phyloP scores from a whole-genome alignment of 2,329 filamentous ascomycete species.

The Claviceps capensis region DNA sequence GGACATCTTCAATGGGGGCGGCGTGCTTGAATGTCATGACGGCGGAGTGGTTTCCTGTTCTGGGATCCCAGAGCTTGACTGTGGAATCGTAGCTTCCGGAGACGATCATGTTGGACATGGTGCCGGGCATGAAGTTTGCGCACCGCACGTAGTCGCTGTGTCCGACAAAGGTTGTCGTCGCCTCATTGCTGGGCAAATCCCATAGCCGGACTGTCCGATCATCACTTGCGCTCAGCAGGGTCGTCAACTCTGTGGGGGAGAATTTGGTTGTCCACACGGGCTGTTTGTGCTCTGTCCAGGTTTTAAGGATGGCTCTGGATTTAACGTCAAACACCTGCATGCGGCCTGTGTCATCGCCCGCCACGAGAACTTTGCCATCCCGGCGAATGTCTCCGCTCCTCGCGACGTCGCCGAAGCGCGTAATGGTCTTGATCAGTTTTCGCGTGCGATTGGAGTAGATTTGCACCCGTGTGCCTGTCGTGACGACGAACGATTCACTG shows the following conservation, averaged over 20 bases:
- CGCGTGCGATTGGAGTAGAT: conserved; percentile 86
- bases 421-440: conserved; percentile 87
- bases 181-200: conserved; percentile 74
- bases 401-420: conserved; percentile 82
- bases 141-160: conserved; percentile 87
- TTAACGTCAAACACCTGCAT: conserved; percentile 91
- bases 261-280: conserved; percentile 87
- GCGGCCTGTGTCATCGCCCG: conserved; percentile 80
- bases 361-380: conserved; percentile 79
- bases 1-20: conserved; percentile 77
- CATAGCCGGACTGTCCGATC: conserved; percentile 87
- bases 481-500: conserved; percentile 75
- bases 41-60: conserved; percentile 48
- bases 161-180: conserved; percentile 65
- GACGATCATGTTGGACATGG: conserved; percentile 60
- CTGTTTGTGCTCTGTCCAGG: conserved; percentile 89
- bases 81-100: conserved; percentile 93
- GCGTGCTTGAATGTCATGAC: conserved; percentile 93
- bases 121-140: conserved; percentile 70
- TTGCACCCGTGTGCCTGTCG: conserved; percentile 85
- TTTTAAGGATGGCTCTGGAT: conserved; percentile 83
- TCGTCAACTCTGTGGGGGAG: conserved; percentile 77
- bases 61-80: conserved; percentile 84
- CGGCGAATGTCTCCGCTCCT: conserved; percentile 78
- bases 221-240: conserved; percentile 78